Evolutionary conservation across 1,284 basidiomycete genomes (phyloP).

Genomic region (Boletus nobilissimus): DNA sequence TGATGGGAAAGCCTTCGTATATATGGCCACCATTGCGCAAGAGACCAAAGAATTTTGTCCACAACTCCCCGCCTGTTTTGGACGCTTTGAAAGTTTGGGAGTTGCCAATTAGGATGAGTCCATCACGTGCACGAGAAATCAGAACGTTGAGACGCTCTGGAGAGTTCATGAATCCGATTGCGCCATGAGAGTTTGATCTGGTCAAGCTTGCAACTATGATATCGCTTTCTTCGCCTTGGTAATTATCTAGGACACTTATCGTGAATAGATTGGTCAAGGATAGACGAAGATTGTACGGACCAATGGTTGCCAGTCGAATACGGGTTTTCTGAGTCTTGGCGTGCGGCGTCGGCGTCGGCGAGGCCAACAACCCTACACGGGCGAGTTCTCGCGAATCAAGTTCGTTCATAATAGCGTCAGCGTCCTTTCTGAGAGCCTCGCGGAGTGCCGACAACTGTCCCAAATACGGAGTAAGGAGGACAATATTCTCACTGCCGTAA

Average conservation of each 20-base stretch:
- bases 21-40: conserved; percentile 56
- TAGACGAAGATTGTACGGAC: conserved; percentile 43
- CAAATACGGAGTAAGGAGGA: conserved; percentile 74
- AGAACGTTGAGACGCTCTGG: conserved; percentile 74
- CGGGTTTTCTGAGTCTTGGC: conserved; percentile 48
- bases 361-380: conserved; percentile 31
- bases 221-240: conserved; percentile 76
- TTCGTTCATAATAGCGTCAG: conserved; percentile 69
- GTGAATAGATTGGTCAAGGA: background rate
- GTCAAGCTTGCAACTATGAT: conserved; percentile 71
- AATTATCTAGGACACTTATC: conserved; percentile 57
- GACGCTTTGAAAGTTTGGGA: conserved; percentile 62
- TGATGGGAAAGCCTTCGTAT: conserved; percentile 66
- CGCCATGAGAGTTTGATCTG: conserved; percentile 60
- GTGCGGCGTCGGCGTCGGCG: conserved; percentile 49
- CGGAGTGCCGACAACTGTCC: conserved; percentile 66
- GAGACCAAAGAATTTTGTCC: conserved; percentile 59
- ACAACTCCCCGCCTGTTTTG: conserved; percentile 60
- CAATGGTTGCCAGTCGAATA: conserved; percentile 69
- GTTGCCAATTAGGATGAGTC: conserved; percentile 73
- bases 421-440: conserved; percentile 56
- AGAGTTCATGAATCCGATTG: conserved; percentile 75
- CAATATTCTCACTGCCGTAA: conserved; percentile 66
- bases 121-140: conserved; percentile 71
- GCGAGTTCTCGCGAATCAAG: conserved; percentile 55